These are phyloP conservation scores for Fulvia fulva DNA, from an alignment of 2,329 filamentous ascomycete genomes.

Conservation along the genomic window DNA sequence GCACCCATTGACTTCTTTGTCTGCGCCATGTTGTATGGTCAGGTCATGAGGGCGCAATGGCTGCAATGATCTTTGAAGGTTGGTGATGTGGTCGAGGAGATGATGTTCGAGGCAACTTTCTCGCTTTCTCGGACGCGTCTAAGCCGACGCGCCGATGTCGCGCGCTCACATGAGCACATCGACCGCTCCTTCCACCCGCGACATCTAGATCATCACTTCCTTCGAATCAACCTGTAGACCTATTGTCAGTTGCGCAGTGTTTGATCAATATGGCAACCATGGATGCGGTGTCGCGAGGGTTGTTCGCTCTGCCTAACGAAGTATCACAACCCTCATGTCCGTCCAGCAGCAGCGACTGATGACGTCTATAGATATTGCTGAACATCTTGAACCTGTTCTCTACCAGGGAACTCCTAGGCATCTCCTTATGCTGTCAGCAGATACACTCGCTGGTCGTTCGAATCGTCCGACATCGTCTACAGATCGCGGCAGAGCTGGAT, in stretches of 20 bases:
- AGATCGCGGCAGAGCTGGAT: conserved; percentile 53
- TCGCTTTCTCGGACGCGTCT: neutral
- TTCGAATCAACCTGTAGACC: no score
- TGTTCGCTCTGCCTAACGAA: conserved; percentile 33
- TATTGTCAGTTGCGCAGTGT: neutral
- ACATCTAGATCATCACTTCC: no score
- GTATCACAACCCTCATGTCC: conserved; percentile 14
- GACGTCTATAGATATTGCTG: conserved; percentile 37
- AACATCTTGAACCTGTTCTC: conserved; percentile 41
- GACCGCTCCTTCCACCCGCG: conserved; percentile 1
- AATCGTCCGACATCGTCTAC: conserved; percentile 61
- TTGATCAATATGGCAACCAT: conserved; percentile 7
- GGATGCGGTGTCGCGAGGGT: conserved; percentile 13
- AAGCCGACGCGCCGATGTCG: neutral
- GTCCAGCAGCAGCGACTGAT: neutral
- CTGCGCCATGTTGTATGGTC: neutral
- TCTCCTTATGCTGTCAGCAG: conserved; percentile 58
- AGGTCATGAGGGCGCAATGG: no score
- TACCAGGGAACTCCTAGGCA: conserved; percentile 46
- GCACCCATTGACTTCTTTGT: neutral
- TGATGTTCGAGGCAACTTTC: neutral
- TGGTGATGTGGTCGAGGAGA: neutral
- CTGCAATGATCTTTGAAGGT: neutral
- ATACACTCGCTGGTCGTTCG: conserved; percentile 61
- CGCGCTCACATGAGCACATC: neutral